Base-by-base conservation (phyloP, 129 eudicot genomes). In the Arctium lappa region DNA sequence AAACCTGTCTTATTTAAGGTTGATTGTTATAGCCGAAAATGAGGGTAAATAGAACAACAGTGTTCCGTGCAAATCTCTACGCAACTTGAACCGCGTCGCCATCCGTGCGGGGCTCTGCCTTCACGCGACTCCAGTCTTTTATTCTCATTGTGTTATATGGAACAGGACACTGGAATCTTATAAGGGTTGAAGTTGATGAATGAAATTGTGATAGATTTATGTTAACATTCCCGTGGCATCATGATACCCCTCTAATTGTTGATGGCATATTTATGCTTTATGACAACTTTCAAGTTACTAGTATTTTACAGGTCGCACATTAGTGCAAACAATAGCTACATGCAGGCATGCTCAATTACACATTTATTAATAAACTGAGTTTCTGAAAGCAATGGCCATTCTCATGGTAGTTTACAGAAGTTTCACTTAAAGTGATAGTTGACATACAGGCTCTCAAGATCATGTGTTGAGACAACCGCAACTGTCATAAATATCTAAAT, bases 391-490 rank as follows among this genome's bases (percentile, higher is more conserved):
- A 50, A 44, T 79, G 48, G 69, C 76, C 32, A 22, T 34, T 50
- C 48, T 66, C 30, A 60, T 60, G 71, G 71, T 66, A 22, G 71
- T 29, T 66, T 29, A 66, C 71, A 56, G 40, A 36, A 73, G 74
- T 60, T 53, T 53, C 37, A 73, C 73, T 79, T 29, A 60, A 7
- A 39, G 82, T 46, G 83, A 60, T 10, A 60, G 75, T 82, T 62
- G 30, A 74, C 44, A 75, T 42, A 74, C 62, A 7, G 46, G 27
- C 29, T 60, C 37, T 80, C 76, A 80, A 66, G 22, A 78, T 63
- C 34, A 62, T 62, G 70, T 3, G 68, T 60, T 60, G 31, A 36
- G 74, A 78, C 44, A 65, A 63, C 22, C 65, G 2, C 60, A 63
- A 27, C 60, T 78, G 74, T 68, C 8, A 33, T 22, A 60, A 60